Conservation (phyloP, 768 basidiomycete species). For the Hygrocybe punicea region DNA sequence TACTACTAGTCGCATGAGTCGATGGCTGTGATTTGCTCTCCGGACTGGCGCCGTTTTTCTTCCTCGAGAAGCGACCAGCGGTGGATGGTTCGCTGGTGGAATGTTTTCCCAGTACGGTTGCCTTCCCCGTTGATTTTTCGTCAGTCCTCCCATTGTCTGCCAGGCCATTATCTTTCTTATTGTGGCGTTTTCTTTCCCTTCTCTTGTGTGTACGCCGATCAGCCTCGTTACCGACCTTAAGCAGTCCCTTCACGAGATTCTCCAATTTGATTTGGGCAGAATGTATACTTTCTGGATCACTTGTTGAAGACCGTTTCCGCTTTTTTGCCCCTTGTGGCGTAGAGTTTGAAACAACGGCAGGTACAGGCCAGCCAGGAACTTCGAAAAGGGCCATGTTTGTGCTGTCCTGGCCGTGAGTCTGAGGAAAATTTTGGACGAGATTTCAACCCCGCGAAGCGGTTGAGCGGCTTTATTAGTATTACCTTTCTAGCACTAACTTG, state of each 20-base stretch:
- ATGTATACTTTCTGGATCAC: slow-evolving; percentile 35
- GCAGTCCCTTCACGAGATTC: slow-evolving; percentile 53
- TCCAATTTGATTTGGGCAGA: slow-evolving; percentile 54
- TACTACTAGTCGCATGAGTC: slow-evolving; percentile 1
- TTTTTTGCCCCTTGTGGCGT: slow-evolving; percentile 44
- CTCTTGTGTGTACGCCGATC: slow-evolving; percentile 13
- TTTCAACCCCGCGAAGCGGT: no score
- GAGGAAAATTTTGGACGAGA: no score
- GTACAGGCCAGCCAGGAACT: slow-evolving; percentile 67
- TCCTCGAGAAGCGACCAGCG: slow-evolving; percentile 19
- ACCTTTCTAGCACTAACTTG: no score
- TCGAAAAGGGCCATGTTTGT: slow-evolving; percentile 52
- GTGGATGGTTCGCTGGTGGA: neutral
- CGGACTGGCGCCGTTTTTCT: slow-evolving; percentile 10
- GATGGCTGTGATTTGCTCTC: neutral
- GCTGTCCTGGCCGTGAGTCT: slow-evolving; percentile 4
- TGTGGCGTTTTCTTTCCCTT: slow-evolving; percentile 20
- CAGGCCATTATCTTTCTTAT: neutral
- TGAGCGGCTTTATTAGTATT: no score
- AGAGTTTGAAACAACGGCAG: slow-evolving; percentile 38
- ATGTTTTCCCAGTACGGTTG: no score
- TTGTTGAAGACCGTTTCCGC: slow-evolving; percentile 43
- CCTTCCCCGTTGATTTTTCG: slow-evolving; percentile 8
- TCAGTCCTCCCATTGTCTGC: slow-evolving; percentile 12
- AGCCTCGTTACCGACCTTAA: slow-evolving; percentile 18